Evolutionary conservation across 306 rosid genomes (phyloP).

Genomic region (Cotoneaster glaucophyllus): DNA sequence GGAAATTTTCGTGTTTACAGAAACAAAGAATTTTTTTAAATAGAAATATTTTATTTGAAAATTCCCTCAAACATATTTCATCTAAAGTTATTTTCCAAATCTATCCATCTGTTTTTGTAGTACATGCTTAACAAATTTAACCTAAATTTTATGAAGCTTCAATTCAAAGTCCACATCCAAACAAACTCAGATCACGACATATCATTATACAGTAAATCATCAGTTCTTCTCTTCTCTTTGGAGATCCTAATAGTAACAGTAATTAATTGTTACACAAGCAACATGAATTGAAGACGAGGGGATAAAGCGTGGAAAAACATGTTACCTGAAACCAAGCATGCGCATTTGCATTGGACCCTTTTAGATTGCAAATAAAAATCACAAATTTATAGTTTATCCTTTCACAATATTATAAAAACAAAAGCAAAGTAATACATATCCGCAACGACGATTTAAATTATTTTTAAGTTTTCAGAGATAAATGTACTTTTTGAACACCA

Average conservation of each 20-base stretch:
- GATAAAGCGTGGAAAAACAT: neutral
- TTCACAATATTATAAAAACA: neutral
- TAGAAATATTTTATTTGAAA: no score
- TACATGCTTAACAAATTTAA: no score
- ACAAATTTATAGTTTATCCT: neutral
- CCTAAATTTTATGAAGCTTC: no score
- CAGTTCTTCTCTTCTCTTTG: neutral
- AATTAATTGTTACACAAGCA: neutral
- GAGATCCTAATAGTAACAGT: neutral
- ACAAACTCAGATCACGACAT: no score
- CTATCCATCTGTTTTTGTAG: no score
- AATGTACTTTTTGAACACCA: neutral
- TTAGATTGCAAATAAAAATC: neutral
- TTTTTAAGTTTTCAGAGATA: neutral
- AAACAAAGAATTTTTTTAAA: no score
- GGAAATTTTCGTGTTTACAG: no score
- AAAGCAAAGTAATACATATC: neutral
- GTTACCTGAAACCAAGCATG: neutral
- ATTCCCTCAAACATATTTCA: no score
- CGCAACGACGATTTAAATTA: neutral
- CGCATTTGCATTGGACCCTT: neutral
- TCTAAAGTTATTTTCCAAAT: no score
- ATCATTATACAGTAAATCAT: neutral
- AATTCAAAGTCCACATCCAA: no score
- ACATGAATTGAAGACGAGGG: neutral